Conservation (phyloP, 768 basidiomycete genomes). For the Suillus weaverae region DNA sequence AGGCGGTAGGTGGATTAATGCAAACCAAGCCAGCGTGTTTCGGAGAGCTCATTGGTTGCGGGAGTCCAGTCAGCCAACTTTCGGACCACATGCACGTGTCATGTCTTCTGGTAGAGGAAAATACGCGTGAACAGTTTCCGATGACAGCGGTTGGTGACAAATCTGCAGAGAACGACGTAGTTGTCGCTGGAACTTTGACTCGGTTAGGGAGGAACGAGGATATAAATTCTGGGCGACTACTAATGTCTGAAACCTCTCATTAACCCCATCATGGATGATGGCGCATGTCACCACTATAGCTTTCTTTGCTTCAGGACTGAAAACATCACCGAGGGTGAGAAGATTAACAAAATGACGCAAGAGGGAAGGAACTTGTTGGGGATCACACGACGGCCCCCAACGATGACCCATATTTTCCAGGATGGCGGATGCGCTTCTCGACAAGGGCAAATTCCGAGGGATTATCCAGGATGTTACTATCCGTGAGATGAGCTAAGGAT, state of each 20-base stretch:
- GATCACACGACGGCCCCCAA: background rate
- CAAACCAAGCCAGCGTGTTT: background rate
- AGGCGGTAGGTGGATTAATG: background rate
- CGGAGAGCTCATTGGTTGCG: background rate
- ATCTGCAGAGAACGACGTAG: background rate
- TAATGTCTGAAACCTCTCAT: background rate
- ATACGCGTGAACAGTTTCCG: background rate
- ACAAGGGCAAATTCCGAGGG: background rate
- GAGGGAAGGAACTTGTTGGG: background rate
- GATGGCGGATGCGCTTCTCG: background rate
- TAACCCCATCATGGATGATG: background rate
- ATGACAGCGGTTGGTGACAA: background rate
- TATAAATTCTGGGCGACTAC: background rate
- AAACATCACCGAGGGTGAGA: background rate
- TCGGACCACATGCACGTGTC: background rate
- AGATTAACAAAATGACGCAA: background rate
- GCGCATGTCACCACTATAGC: background rate
- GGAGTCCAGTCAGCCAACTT: background rate
- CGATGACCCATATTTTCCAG: background rate
- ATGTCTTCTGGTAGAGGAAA: background rate
- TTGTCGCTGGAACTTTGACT: no score
- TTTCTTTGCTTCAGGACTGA: background rate
- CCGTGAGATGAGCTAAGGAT: background rate
- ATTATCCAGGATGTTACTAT: background rate
- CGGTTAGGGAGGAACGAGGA: background rate